These are phyloP conservation scores for Colletotrichum viniferum DNA, from an alignment of 2,329 filamentous ascomycete genomes.

Conservation along the genomic window DNA sequence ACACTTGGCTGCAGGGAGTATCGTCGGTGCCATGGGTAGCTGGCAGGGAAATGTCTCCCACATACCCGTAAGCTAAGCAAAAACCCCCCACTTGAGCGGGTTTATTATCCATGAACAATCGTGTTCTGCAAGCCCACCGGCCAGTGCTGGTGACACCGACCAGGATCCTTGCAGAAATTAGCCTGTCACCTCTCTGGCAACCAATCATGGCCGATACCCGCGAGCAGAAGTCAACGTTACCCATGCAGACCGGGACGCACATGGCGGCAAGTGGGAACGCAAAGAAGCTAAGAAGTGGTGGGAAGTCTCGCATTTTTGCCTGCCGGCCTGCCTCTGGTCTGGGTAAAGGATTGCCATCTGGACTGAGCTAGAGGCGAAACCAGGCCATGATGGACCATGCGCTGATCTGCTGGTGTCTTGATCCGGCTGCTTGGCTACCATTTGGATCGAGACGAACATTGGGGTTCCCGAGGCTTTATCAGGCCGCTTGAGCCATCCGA, in stretches of 20 bases:
- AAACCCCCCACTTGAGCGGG: slow-evolving; percentile 3
- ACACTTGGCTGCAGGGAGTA: slow-evolving; percentile 14
- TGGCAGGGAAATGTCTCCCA: slow-evolving; percentile 3
- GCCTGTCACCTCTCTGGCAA: background rate
- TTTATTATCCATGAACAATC: slow-evolving; percentile 7
- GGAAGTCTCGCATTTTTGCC: background rate
- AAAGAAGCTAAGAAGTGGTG: background rate
- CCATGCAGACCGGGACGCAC: slow-evolving; percentile 3
- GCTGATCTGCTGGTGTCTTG: slow-evolving; percentile 3
- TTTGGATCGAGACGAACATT: background rate
- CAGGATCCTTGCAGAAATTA: slow-evolving; percentile 3
- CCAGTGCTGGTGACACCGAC: background rate
- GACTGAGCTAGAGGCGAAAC: background rate
- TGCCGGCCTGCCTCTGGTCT: background rate
- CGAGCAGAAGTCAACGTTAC: background rate
- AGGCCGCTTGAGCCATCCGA: background rate
- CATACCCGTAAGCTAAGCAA: slow-evolving; percentile 9
- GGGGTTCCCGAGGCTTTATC: background rate
- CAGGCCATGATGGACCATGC: background rate
- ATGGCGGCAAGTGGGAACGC: slow-evolving; percentile 11
- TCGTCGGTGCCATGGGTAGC: background rate
- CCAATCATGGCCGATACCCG: background rate
- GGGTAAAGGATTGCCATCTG: slow-evolving; percentile 1
- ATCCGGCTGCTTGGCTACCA: background rate
- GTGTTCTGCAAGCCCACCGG: background rate